These are phyloP conservation scores for Lepidium sativum DNA, from an alignment of 345 rosid species.

Conservation along the genomic window DNA sequence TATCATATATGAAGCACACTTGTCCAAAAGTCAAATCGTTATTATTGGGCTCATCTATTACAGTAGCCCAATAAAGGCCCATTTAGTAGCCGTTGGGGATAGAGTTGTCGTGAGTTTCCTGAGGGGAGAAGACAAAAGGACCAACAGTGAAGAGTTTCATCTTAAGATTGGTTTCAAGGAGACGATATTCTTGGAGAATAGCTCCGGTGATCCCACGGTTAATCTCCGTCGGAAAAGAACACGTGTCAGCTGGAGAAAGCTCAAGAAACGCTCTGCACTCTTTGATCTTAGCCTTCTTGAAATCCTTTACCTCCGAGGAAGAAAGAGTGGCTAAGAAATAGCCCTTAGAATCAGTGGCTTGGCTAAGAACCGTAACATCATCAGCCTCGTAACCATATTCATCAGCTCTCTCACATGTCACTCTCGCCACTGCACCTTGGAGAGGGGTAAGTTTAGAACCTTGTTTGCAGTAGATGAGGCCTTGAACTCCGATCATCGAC, in stretches of 20 bases:
- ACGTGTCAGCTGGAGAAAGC: constrained; percentile 36
- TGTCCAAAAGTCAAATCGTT: background rate
- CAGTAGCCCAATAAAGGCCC: background rate
- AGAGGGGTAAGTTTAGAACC: constrained; percentile 35
- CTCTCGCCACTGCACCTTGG: constrained; percentile 59
- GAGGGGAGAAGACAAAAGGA: constrained; percentile 44
- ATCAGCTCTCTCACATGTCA: constrained; percentile 48
- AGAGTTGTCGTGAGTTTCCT: constrained; percentile 21
- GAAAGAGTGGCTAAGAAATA: constrained; percentile 50
- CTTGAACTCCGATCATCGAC: constrained; percentile 45
- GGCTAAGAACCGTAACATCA: constrained; percentile 44
- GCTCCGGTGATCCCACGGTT: constrained; percentile 53
- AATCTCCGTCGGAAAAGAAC: constrained; percentile 43
- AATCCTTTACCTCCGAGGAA: constrained; percentile 36
- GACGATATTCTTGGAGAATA: constrained; percentile 31
- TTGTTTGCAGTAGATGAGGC: constrained; percentile 49
- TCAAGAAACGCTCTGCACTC: constrained; percentile 56
- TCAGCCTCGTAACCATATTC: constrained; percentile 46
- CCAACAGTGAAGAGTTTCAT: constrained; percentile 53
- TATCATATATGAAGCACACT: background rate
- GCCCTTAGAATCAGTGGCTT: constrained; percentile 45
- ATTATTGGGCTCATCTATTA: too few relatives aligned
- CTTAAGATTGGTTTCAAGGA: constrained; percentile 24
- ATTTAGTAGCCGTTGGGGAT: constrained; percentile 28
- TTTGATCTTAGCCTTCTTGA: constrained; percentile 26